phyloP scores from a whole-genome alignment of 345 rosid species.

The Lepidium africanum region DNA sequence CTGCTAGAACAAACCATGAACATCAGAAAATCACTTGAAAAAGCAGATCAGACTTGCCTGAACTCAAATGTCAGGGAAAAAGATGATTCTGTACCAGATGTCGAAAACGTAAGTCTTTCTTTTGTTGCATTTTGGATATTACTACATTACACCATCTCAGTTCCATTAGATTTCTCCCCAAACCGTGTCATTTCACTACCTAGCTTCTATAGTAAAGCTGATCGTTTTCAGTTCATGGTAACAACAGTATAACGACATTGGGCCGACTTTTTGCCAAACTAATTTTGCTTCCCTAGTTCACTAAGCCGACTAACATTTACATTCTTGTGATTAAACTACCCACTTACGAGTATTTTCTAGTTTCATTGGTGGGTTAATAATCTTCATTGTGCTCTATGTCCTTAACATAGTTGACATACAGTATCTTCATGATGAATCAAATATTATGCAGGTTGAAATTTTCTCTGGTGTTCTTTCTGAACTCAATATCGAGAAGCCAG shows the following conservation, averaged over 20 bases:
- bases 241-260: neutral
- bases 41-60: slow-evolving; percentile 22
- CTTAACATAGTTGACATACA: neutral
- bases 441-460: slow-evolving; percentile 38
- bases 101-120: slow-evolving; percentile 36
- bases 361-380: neutral
- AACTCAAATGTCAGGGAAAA: slow-evolving; percentile 28
- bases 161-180: neutral
- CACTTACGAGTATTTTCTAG: neutral
- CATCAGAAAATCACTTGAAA: slow-evolving; percentile 23
- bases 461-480: slow-evolving; percentile 50
- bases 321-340: neutral
- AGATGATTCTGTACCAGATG: slow-evolving; percentile 21
- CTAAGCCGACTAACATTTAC: neutral
- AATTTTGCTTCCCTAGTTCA: neutral
- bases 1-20: slow-evolving; percentile 21
- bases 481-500: slow-evolving; percentile 40
- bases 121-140: neutral
- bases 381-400: neutral
- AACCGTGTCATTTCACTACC: neutral
- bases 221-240: neutral
- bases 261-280: neutral
- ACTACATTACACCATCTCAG: neutral
- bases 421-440: neutral
- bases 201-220: neutral